A percentile compares a stretch with the other conserved stretches of the same genome.
These are phyloP conservation scores for Tuber aestivum DNA, from an alignment of 495 filamentous ascomycete species.

Conservation along the genomic window DNA sequence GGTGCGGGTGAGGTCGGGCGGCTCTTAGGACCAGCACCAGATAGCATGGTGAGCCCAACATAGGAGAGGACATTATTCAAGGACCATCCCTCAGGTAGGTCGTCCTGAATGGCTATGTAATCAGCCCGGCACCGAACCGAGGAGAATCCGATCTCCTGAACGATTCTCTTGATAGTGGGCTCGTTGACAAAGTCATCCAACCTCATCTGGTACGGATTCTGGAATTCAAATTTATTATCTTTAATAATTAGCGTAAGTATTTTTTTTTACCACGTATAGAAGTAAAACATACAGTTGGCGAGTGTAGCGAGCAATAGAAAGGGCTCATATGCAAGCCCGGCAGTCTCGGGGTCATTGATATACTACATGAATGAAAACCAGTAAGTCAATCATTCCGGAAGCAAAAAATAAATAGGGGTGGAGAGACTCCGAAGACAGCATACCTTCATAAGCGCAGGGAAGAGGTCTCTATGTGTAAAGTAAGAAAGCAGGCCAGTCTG, in stretches of 20 bases:
- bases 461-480: constrained; percentile 90
- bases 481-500: constrained; percentile 90
- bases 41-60: constrained; percentile 70
- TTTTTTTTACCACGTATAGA: neutral
- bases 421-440: constrained; percentile 17
- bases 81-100: constrained; percentile 86
- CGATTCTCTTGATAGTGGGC: constrained; percentile 71
- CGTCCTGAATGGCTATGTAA: constrained; percentile 87
- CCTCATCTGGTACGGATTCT: constrained; percentile 90
- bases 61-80: constrained; percentile 62
- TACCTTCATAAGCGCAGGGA: constrained; percentile 92
- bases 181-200: constrained; percentile 99
- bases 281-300: constrained; percentile 58
- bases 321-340: constrained; percentile 59
- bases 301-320: constrained; percentile 82
- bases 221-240: constrained; percentile 97
- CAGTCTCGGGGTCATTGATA: constrained; percentile 70
- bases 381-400: neutral
- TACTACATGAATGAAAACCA: constrained; percentile 52
- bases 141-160: constrained; percentile 63
- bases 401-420: constrained; percentile 2
- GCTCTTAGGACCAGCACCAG: constrained; percentile 58
- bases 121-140: constrained; percentile 60
- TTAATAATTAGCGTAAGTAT: constrained; percentile 14
- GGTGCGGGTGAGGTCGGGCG: constrained; percentile 52